Evolutionary conservation across 2,329 filamentous ascomycete species (phyloP), one percentile per base, ranked within the genome.

Genomic region (Calonectria henricotiae): DNA sequence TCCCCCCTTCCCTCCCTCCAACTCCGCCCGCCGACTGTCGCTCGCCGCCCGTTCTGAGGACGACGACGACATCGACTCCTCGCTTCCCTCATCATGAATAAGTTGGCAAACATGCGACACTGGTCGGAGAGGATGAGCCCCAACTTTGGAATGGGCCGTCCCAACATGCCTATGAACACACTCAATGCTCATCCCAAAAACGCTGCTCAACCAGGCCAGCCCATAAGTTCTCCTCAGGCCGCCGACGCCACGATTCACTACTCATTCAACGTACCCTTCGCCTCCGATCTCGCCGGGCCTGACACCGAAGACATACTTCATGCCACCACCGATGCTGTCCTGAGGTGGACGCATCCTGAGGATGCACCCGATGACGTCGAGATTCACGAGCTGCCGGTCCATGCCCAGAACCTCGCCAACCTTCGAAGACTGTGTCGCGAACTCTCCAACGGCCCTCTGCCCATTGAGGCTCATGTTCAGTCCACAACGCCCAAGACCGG

Each of bases 231-330:
- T 75, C 90, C 92, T 69, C 91, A 92, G 74, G 87, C 92, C 73
- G 89, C 92, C 80, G 93, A 96, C 81, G 88, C 92, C 63, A 91
- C 91, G 75, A 94, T 98, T 83, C 94, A 97, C 83, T 92, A 98
- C 82, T 96, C 94, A 74, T 98, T 99, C 91, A 98, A 98, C 81
- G 93, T 99, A 60, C 96, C 96, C 71, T 98, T 98, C 84, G 92
- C 95, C 76, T 97, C 94, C 74, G 96, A 96, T 79, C 91, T 99
- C 71, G 90, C 94, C 73, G 96, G 96, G 39, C 96, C 96, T 73
- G 95, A 98, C 79, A 93, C 93, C 76, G 95, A 98, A 83, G 95
- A 98, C 83, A 94, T 99, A 78, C 89, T 98, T 71, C 96, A 98
- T 84, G 95, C 96, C 73, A 98, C 94, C 73, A 90, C 91, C 68